These are phyloP conservation scores for Penicillium simplicissimum DNA, from an alignment of 495 filamentous ascomycete species.

Conservation along the genomic window DNA sequence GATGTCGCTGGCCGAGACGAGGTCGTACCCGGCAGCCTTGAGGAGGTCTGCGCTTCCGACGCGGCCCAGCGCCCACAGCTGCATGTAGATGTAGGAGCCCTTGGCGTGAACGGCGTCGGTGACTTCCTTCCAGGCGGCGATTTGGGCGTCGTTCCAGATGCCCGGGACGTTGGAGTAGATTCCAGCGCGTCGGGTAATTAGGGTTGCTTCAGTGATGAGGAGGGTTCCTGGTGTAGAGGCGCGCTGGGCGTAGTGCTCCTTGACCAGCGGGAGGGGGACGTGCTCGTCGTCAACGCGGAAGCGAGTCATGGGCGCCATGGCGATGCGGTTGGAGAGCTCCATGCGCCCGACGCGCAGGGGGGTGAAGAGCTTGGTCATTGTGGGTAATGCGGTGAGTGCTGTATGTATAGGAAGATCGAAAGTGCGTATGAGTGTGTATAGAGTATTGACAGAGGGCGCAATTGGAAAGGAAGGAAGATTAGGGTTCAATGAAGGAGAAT, in stretches of 20 bases:
- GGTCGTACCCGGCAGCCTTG: conserved; percentile 27
- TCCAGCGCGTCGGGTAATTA: conserved; percentile 58
- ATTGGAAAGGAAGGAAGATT: no score
- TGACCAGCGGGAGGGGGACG: conserved; percentile 40
- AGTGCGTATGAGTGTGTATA: background rate
- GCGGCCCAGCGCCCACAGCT: conserved; percentile 72
- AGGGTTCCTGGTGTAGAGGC: conserved; percentile 50
- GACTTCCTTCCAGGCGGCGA: conserved; percentile 60
- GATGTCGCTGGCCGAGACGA: conserved; percentile 53
- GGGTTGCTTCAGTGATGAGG: conserved; percentile 61
- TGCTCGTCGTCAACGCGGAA: conserved; percentile 48
- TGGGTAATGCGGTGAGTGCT: conserved; percentile 5
- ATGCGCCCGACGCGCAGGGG: conserved; percentile 50
- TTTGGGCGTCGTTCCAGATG: conserved; percentile 62
- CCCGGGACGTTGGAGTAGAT: conserved; percentile 59
- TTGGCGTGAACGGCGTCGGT: conserved; percentile 67
- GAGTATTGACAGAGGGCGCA: no score
- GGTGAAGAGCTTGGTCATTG: conserved; percentile 47
- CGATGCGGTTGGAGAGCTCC: conserved; percentile 50
- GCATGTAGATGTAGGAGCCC: conserved; percentile 61
- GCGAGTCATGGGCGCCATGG: conserved; percentile 53
- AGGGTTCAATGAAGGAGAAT: no score
- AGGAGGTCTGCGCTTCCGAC: conserved; percentile 44
- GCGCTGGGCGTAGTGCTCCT: conserved; percentile 56
- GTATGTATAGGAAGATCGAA: background rate